Evolutionary conservation across 371 early-diverging fungal genomes (phyloP), one percentile per base, ranked within the genome.

Genomic region (Circinella umbellata): DNA sequence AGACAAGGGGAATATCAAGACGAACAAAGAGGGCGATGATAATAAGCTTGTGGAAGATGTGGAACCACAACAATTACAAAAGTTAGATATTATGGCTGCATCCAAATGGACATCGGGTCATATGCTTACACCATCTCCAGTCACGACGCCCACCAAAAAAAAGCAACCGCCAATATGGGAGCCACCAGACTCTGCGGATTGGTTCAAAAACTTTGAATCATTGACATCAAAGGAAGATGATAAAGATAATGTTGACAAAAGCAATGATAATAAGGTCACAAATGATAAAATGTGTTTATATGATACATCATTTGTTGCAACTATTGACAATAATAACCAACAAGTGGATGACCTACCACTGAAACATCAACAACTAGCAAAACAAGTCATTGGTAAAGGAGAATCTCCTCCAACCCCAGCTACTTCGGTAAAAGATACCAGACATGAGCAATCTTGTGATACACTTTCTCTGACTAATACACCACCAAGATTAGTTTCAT

Each of bases 61-160:
- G 14, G 63, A 63, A n/a, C 47, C 63, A 17, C 47, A 20, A 38
- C 47, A 36, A 14, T 61, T 61, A 37, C 61, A 36, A 61, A 61
- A 38, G 37, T 38, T 36, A n/a, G 61, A 36, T 38, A 61, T 37
- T 14, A 34, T 37, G 4, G 61, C 17, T 11, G 38, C 47, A 63
- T 20, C 47, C 42, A 47, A 20, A 47, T 63, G 63, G 63, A 38
- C 63, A 20, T 47, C 63, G 4, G 63, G 47, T n/a, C 13, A 47
- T 47, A 38, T 46, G 18, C 36, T 39, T 15, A 47, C 36, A 27
- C 63, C 63, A 20, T 57, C 57, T 18, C 57, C 57, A 8, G 57
- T 57, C 1, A 34, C 57, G 27, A 27, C 57, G 4, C 57, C 57
- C 9, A 57, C 57, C 57, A 57, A 57, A 57, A 20, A 27, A 34